Evolutionary conservation across 75 land plant genomes (phyloP), one percentile per base, ranked within the genome.

Genomic region (Gnetum montanum): DNA sequence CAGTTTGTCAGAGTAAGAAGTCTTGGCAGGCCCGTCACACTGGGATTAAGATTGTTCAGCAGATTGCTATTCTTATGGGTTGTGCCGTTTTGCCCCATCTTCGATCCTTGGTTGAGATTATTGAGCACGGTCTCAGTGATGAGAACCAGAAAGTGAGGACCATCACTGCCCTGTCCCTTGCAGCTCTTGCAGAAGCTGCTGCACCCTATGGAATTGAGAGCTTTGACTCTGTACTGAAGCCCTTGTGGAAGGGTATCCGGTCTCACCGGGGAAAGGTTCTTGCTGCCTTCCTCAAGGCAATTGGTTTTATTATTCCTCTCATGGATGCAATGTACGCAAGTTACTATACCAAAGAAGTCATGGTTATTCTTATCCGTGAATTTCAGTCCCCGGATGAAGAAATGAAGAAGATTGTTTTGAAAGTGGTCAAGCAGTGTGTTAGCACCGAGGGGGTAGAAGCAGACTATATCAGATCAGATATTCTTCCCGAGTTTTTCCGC

Each of bases 21-120:
- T 92, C 98, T 7, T 93, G 98, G 98, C 98, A 93, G 63, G 98
- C 98, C 27, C 67, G 98, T 35, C 98, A 93, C 46, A 93, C 98
- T 35, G 98, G 98, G 41, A 93, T 93, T 15, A 93, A 93, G 61
- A 93, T 88, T 66, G 94, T 88, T 18, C 98, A 93, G 72, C 98
- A 93, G 68, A 93, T 93, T 60, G 98, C 98, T 33, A 93, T 93
- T 62, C 76, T 93, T 18, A 93, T 93, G 93, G 98, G 98, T 8
- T 93, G 98, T 85, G 98, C 98, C 36, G 98, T 93, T 34, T 80
- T 93, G 8, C 98, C 98, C 1, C 98, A 93, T 53, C 60, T 93
- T 36, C 80, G 82, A 64, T 93, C 98, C 10, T 70, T 93, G 19
- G 98, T 93, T 45, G 98, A 93, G 43, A 93, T 88, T 20, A 93